phyloP scores from a whole-genome alignment of 495 filamentous ascomycete genomes.

The Aspergillus indologenus region DNA sequence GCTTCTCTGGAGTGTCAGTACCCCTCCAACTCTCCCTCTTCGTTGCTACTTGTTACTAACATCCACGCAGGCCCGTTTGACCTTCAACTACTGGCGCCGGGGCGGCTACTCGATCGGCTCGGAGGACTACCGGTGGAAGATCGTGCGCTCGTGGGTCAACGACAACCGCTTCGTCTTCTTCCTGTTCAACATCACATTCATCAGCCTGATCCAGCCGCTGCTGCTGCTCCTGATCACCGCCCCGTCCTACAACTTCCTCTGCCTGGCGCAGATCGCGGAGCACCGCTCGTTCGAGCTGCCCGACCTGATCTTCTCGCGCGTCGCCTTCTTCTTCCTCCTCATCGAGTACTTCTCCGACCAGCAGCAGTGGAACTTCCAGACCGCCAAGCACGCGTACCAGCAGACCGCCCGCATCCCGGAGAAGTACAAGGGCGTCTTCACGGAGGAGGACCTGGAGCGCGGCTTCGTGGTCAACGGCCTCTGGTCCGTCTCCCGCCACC shows the following conservation, averaged over 20 bases:
- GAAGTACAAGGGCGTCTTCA: conserved; percentile 39
- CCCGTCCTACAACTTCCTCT: conserved; percentile 79
- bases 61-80: conserved; percentile 61
- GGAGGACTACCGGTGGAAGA: conserved; percentile 90
- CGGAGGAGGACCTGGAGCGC: conserved; percentile 77
- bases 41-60: not conserved
- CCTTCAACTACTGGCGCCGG: conserved; percentile 96
- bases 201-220: conserved; percentile 79
- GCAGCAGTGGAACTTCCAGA: conserved; percentile 90
- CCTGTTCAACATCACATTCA: conserved; percentile 84
- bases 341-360: conserved; percentile 82
- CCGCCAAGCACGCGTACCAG: conserved; percentile 73
- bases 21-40: not conserved
- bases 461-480: conserved; percentile 86
- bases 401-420: conserved; percentile 65
- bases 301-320: conserved; percentile 67
- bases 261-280: conserved; percentile 45
- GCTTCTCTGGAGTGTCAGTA: conserved; percentile 75
- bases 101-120: conserved; percentile 84
- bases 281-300: conserved; percentile 45
- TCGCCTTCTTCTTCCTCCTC: conserved; percentile 66
- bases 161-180: conserved; percentile 60
- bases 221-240: conserved; percentile 63
- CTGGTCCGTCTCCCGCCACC: conserved; percentile 84
- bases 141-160: conserved; percentile 49